Base-by-base conservation (phyloP, 1,284 basidiomycete genomes). In the Puccinia coronata region DNA sequence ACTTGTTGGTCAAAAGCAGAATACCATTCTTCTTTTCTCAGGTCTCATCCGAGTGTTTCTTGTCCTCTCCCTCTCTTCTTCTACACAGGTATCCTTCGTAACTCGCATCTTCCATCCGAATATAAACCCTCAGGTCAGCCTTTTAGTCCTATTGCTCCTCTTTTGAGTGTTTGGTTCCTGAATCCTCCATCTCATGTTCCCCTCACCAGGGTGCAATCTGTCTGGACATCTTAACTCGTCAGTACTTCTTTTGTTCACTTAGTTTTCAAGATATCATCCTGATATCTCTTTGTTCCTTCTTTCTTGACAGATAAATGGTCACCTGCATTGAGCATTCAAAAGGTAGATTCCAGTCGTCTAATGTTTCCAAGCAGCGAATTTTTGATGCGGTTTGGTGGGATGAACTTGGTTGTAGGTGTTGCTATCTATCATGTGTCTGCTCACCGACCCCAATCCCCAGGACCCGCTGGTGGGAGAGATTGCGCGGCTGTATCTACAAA, bases 171-270 rank as follows among this genome's bases (percentile, higher is more conserved):
- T 43, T 39, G n/a, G 3, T 75, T 43, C 6, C 55, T 43, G 14
- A 73, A 31, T 31, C 25, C 14, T 43, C 31, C 25, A 9, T 55
- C 51, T 31, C 11, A 25, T 25, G 25, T 43, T 43, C 3, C 18
- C 43, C 55, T n/a, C 28, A 57, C 9, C 28, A 75, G 72, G 72
- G 72, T n/a, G 72, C 34, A 28, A 75, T 75, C n/a, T 75, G 72
- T 61, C 43, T 75, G 55, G 72, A 75, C 61, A 75, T 75, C 31
- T 75, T 75, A 55, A 75, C 51, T 57, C 53, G 72, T 75, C 25
- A 61, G 59, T 31, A 53, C 23, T 39, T 11, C 28, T 20, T 31
- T 74, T 55, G 9, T 5, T n/a, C 25, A 20, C 9, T 25, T 14
- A 12, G 25, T 28, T 31, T 39, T 25, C 20, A 57, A 8, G 39